Percentiles rank a stretch among this genome's conserved stretches.
Evolutionary conservation across 331 rosid genomes (phyloP).

Genomic region (Malus hybrid): DNA sequence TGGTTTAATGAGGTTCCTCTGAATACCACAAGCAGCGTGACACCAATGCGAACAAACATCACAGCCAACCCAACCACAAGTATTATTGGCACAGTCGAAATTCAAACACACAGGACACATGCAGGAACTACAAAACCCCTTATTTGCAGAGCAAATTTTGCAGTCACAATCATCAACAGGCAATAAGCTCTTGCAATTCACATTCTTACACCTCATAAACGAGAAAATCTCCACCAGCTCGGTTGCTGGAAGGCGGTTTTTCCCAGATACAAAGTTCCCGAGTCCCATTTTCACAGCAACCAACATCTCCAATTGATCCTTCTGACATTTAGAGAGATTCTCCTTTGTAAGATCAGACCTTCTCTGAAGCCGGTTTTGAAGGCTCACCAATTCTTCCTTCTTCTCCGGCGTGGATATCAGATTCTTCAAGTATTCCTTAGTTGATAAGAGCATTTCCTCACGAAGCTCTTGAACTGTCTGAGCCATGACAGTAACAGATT

Average conservation of each 20-base stretch:
- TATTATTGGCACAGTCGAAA: slow-evolving; percentile 87
- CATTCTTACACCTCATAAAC: slow-evolving; percentile 70
- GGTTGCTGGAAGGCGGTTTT: slow-evolving; percentile 27
- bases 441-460: slow-evolving; percentile 45
- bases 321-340: slow-evolving; percentile 69
- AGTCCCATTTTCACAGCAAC: slow-evolving; percentile 79
- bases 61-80: slow-evolving; percentile 98
- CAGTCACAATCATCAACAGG: slow-evolving; percentile 99
- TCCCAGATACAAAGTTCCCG: slow-evolving; percentile 52
- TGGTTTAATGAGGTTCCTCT: slow-evolving; percentile 70
- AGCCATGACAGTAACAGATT: slow-evolving; percentile 49
- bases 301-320: slow-evolving; percentile 58
- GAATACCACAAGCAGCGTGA: slow-evolving; percentile 93
- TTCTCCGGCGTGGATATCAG: slow-evolving; percentile 66
- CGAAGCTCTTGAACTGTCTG: slow-evolving; percentile 63
- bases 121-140: slow-evolving; percentile 89
- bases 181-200: slow-evolving; percentile 58
- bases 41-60: slow-evolving; percentile 99
- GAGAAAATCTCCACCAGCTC: slow-evolving; percentile 82
- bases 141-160: slow-evolving; percentile 71
- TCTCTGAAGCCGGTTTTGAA: slow-evolving; percentile 58
- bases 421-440: slow-evolving; percentile 56
- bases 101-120: slow-evolving; percentile 97
- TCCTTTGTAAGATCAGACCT: slow-evolving; percentile 82
- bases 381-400: slow-evolving; percentile 60